Evolutionary conservation across 2,329 filamentous ascomycete species (phyloP).

Genomic region (Arthrinium puccinioides): DNA sequence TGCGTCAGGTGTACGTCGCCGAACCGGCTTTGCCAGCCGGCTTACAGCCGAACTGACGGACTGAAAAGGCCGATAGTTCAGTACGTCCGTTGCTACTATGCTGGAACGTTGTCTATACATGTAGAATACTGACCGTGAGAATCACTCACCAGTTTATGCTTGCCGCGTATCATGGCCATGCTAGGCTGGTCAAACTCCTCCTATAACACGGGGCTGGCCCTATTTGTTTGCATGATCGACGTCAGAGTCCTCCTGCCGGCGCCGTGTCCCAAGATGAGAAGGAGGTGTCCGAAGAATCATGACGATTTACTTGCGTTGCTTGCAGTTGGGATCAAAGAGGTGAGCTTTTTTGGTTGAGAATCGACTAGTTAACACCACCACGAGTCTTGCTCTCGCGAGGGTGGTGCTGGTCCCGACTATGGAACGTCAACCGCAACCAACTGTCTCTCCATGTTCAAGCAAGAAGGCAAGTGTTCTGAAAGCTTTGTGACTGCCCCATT

Average conservation of each 20-base stretch:
- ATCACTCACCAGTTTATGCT: slow-evolving; percentile 53
- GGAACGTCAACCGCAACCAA: slow-evolving; percentile 42
- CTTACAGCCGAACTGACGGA: slow-evolving; percentile 62
- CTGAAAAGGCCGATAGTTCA: slow-evolving; percentile 66
- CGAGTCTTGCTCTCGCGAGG: slow-evolving; percentile 41
- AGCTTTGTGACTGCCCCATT: slow-evolving; percentile 41
- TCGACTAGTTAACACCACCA: slow-evolving; percentile 1
- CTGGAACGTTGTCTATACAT: not conserved
- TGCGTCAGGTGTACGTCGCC: slow-evolving; percentile 51
- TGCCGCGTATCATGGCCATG: slow-evolving; percentile 62
- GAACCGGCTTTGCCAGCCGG: slow-evolving; percentile 57
- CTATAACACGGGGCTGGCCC: slow-evolving; percentile 57
- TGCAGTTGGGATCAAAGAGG: not conserved
- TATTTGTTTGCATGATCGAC: slow-evolving; percentile 60
- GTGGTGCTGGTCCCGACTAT: slow-evolving; percentile 46
- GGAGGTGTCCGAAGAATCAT: slow-evolving; percentile 53
- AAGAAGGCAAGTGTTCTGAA: slow-evolving; percentile 40
- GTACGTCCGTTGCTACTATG: slow-evolving; percentile 32
- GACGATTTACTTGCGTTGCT: no score
- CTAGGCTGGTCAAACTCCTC: slow-evolving; percentile 51
- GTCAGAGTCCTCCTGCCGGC: slow-evolving; percentile 63
- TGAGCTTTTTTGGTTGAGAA: not conserved
- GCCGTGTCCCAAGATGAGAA: slow-evolving; percentile 67
- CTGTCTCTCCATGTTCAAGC: slow-evolving; percentile 44
- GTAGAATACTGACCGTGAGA: not conserved